Evolutionary conservation across 106 monocot genomes (phyloP).

Genomic region (Triglochin maritima): DNA sequence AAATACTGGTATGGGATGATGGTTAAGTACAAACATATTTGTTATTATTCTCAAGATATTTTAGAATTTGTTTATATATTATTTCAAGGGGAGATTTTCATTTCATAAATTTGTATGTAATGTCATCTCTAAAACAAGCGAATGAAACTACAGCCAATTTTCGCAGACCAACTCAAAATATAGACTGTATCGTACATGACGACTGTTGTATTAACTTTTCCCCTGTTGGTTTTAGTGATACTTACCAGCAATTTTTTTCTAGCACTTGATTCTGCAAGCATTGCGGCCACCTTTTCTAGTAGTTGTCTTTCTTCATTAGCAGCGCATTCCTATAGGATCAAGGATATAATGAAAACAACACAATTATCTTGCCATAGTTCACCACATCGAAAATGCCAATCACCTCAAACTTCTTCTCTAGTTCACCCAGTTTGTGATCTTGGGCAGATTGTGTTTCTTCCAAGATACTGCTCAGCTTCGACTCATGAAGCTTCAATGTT

Average conservation of each 20-base stretch:
- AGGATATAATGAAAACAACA: too few relatives aligned
- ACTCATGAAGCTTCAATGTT: constrained; percentile 42
- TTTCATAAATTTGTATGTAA: too few relatives aligned
- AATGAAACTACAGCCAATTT: too few relatives aligned
- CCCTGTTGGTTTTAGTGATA: neutral
- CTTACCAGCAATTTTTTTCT: constrained; percentile 76
- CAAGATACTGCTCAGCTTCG: constrained; percentile 38
- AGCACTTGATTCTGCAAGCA: constrained; percentile 78
- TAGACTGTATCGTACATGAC: too few relatives aligned
- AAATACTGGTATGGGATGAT: too few relatives aligned
- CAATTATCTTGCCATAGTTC: neutral
- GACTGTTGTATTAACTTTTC: too few relatives aligned
- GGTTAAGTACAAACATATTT: too few relatives aligned
- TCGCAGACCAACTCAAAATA: too few relatives aligned
- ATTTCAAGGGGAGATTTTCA: too few relatives aligned
- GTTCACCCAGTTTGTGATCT: constrained; percentile 39
- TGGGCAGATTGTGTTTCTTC: constrained; percentile 53
- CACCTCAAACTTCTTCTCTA: constrained; percentile 84
- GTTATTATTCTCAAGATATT: too few relatives aligned
- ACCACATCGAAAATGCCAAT: neutral
- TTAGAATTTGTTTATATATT: too few relatives aligned
- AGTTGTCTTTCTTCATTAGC: constrained; percentile 83
- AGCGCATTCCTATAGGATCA: constrained; percentile 58
- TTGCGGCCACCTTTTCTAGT: constrained; percentile 74
- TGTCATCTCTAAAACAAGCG: too few relatives aligned